Evolutionary conservation across 306 rosid genomes (phyloP).

Genomic region (Aeschynomene evenia): DNA sequence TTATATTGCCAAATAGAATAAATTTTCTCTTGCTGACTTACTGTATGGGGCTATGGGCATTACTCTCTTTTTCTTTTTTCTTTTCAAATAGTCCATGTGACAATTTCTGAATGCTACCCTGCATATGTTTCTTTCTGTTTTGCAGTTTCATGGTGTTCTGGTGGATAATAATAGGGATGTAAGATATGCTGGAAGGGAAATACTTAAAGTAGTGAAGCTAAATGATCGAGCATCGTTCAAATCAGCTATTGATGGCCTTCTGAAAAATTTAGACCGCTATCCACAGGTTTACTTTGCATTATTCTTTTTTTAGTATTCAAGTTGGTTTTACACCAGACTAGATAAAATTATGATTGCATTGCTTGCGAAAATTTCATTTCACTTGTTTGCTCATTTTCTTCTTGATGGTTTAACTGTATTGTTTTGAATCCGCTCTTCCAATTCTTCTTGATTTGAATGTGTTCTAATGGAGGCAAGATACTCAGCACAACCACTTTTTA

Average conservation of each 20-base stretch:
- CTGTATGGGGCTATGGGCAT: neutral
- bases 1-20: neutral
- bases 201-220: slow-evolving; percentile 64
- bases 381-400: slow-evolving; percentile 9
- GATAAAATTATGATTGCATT: slow-evolving; percentile 5
- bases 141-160: slow-evolving; percentile 78
- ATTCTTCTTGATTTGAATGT: slow-evolving; percentile 10
- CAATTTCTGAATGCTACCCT: slow-evolving; percentile 5
- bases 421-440: neutral
- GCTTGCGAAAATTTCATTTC: neutral
- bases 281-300: slow-evolving; percentile 54
- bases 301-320: neutral
- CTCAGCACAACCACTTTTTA: neutral
- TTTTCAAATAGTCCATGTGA: neutral
- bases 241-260: slow-evolving; percentile 54
- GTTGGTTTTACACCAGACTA: neutral
- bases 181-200: slow-evolving; percentile 61
- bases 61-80: neutral
- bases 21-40: slow-evolving; percentile 14
- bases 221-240: slow-evolving; percentile 48
- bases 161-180: slow-evolving; percentile 47
- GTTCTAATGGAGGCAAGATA: neutral
- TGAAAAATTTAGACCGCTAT: slow-evolving; percentile 55
- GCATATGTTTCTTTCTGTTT: slow-evolving; percentile 21
- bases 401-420: slow-evolving; percentile 18